Percentiles rank a stretch among this genome's conserved stretches.
Conservation (phyloP, 1,284 basidiomycete genomes). For the Apiotrichum montevideense region DNA sequence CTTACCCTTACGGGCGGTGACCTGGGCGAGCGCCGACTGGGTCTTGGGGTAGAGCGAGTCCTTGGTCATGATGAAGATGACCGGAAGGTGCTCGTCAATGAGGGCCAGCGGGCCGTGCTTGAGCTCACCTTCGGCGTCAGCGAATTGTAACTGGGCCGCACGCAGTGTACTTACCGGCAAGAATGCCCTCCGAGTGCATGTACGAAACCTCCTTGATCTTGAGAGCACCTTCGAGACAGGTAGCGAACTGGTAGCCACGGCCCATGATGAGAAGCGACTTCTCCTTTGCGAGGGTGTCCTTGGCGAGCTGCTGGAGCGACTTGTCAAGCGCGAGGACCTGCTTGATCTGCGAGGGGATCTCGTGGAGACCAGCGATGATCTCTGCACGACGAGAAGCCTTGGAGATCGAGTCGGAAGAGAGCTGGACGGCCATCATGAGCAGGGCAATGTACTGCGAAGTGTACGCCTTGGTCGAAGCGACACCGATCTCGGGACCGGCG, state of each 20-base stretch:
- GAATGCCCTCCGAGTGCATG: constrained; percentile 52
- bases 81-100: constrained; percentile 49
- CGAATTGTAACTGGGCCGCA: too few species aligned
- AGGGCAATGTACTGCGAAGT: constrained; percentile 99
- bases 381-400: constrained; percentile 82
- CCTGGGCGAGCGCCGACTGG: constrained; percentile 89
- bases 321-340: constrained; percentile 77
- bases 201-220: constrained; percentile 99
- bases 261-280: constrained; percentile 95
- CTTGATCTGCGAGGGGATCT: constrained; percentile 84
- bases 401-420: constrained; percentile 93
- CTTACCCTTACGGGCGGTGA: constrained; percentile 92
- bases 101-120: constrained; percentile 95
- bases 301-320: constrained; percentile 74
- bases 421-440: constrained; percentile 95
- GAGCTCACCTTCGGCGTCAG: constrained; percentile 59
- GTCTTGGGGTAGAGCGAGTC: constrained; percentile 94
- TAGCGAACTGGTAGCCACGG: constrained; percentile 94
- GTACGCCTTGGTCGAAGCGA: constrained; percentile 99
- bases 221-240: constrained; percentile 94
- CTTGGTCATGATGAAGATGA: constrained; percentile 98
- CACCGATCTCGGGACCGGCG: constrained; percentile 98
- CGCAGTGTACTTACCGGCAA: constrained; percentile 55
- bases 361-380: constrained; percentile 90
- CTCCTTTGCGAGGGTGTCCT: constrained; percentile 63